Evolutionary conservation across 1,284 basidiomycete genomes (phyloP), one percentile per base, ranked within the genome.

Genomic region (Agroathelia rolfsii): DNA sequence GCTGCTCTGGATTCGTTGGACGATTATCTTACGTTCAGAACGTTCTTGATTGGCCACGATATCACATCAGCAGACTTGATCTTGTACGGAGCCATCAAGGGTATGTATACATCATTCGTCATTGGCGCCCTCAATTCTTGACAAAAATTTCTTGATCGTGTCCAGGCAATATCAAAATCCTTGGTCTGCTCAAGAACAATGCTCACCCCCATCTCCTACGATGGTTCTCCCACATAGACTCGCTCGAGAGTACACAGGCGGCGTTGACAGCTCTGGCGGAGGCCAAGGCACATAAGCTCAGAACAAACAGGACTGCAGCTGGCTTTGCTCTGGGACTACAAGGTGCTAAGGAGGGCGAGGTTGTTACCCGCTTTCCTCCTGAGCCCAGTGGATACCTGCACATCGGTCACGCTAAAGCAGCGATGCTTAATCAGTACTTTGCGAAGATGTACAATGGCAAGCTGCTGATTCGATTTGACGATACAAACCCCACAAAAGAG

Each of bases 311-410:
- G 54, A 77, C 82, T 5, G 87, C 88, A 6, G 80, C 85, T 16
- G 78, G 81, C 8, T 97, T 99, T 55, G 78, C 93, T 30, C 73
- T 97, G 14, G 94, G 92, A 40, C 68, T 99, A 19, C 80, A 85
- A 46, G 72, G 77, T 53, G 94, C 93, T 21, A 71, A 82, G 41
- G 76, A 86, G 50, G 92, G 93, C 31, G 67, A 93, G 52, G 95
- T 99, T 25, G 86, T 97, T 17, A 96, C 95, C 3, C 82, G 95
- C 39, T 95, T 98, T 61, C 94, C 95, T 25, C 95, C 95, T 19
- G 95, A 98, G 67, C 95, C 95, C 5, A 88, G 82, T 50, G 95
- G 95, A 41, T 99, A 96, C 61, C 74, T 99, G 36, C 95, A 99
- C 59, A 94, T 99, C 41, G 95, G 95, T 9, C 95, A 99, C 57